phyloP scores from a whole-genome alignment of 1,284 basidiomycete genomes.

The Sporisorium scitamineum region DNA sequence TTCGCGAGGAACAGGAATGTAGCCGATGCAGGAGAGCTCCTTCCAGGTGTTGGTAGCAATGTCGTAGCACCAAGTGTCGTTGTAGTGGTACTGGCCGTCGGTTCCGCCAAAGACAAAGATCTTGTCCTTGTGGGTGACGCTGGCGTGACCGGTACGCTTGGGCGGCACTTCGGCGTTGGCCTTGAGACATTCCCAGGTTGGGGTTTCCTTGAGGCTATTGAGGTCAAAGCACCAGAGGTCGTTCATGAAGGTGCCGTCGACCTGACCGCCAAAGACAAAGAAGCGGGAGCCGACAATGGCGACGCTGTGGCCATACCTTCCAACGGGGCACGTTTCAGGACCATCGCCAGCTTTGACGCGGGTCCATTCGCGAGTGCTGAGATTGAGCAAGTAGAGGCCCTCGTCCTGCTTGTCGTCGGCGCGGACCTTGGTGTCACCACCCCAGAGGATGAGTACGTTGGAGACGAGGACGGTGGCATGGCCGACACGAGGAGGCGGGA shows the following conservation, averaged over 20 bases:
- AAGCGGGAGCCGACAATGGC: constrained; percentile 92
- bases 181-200: constrained; percentile 79
- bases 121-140: constrained; percentile 85
- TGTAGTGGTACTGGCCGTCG: constrained; percentile 98
- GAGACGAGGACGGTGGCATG: constrained; percentile 96
- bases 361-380: constrained; percentile 91
- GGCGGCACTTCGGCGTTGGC: constrained; percentile 79
- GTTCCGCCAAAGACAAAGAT: constrained; percentile 94
- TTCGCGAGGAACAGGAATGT: constrained; percentile 94
- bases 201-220: constrained; percentile 67
- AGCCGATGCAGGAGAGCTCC: constrained; percentile 95
- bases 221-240: constrained; percentile 98
- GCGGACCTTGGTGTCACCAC: constrained; percentile 86
- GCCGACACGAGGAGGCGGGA: constrained; percentile 90
- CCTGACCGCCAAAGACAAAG: constrained; percentile 96
- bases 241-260: constrained; percentile 85
- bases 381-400: constrained; percentile 92
- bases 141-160: constrained; percentile 90
- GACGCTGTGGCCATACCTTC: constrained; percentile 95
- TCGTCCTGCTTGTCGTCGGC: constrained; percentile 89
- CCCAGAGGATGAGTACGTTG: constrained; percentile 97
- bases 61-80: constrained; percentile 98
- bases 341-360: constrained; percentile 73
- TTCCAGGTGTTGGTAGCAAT: constrained; percentile 85
- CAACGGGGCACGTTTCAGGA: constrained; percentile 76